A percentile compares a stretch with the other conserved stretches of the same genome.
Conservation (phyloP, 441 rosid genomes). For the Adansonia gregorii region DNA sequence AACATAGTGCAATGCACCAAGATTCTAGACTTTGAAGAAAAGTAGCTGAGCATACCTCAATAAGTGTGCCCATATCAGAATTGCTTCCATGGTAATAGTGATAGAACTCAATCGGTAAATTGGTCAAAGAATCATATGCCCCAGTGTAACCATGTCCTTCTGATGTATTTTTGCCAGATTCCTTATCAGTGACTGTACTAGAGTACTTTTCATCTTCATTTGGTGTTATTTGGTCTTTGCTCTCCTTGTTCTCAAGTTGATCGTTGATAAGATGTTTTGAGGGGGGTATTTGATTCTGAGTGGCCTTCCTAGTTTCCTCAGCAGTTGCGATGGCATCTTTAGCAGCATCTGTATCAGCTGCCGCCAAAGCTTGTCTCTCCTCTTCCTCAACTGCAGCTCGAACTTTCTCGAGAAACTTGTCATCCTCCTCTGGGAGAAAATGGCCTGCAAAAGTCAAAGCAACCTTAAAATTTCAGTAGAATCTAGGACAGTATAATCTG, state of each 20-base stretch:
- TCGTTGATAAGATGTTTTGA: slow-evolving; percentile 36
- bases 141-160: slow-evolving; percentile 42
- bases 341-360: slow-evolving; percentile 61
- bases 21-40: not conserved
- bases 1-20: not conserved
- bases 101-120: slow-evolving; percentile 75
- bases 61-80: slow-evolving; percentile 79
- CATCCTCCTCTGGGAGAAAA: slow-evolving; percentile 94
- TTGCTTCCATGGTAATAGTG: slow-evolving; percentile 89
- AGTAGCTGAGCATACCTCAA: slow-evolving; percentile 60
- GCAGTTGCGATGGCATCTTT: slow-evolving; percentile 64
- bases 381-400: slow-evolving; percentile 93
- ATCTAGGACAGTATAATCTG: not conserved
- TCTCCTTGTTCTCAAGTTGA: slow-evolving; percentile 31
- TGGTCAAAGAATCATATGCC: slow-evolving; percentile 55
- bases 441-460: slow-evolving; percentile 58
- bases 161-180: slow-evolving; percentile 40
- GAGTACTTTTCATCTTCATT: slow-evolving; percentile 31
- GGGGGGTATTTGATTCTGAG: slow-evolving; percentile 32
- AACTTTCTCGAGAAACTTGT: slow-evolving; percentile 87
- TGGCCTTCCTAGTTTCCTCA: slow-evolving; percentile 52
- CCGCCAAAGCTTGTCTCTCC: slow-evolving; percentile 70
- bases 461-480: slow-evolving; percentile 11
- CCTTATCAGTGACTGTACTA: slow-evolving; percentile 24
- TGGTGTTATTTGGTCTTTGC: slow-evolving; percentile 30